Evolutionary conservation across 352 stramenopile species (phyloP), one percentile per base, ranked within the genome.

Genomic region (Plasmopara muralis): DNA sequence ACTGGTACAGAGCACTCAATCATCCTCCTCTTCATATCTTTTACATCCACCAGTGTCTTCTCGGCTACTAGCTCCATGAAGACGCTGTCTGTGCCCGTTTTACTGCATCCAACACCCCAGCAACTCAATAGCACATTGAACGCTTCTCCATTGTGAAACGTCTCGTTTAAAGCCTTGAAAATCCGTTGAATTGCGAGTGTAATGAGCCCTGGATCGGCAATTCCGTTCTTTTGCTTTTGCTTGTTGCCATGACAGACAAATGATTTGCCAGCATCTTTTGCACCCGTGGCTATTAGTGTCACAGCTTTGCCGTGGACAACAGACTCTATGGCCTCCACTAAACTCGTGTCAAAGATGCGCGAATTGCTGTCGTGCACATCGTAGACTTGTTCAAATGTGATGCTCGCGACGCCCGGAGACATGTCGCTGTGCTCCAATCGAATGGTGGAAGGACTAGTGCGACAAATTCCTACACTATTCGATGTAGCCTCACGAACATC

Each of bases 401-500:
- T 87, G 46, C 69, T 88, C 29, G 81, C 75, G 33, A 89, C 77
- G 13, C 78, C 76, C 0, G 78, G 77, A 31, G 76, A 88, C 72
- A 89, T 80, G 15, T 77, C 72, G 52, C 78, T 87, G 68, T 88
- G 72, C 60, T 92, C 78, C 20, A 92, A 43, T 0, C 79, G 76
- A 43, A 89, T 72, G 40, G 67, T 82, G 14, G 71, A 80, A 29
- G 73, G 50, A 50, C 77, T 85, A 5, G 74, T 85, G 37, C 73
- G 68, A 34, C 70, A 67, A 16, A 91, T 66, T n/a, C 75, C 77
- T 2, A 34, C 47, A 31, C 49, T 20, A 12, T 9, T 12, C 34
- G 47, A 37, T 1, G 13, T 0, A 5, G 31, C 31, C 1, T 35
- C 31, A n/a, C 25, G 16, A 18, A 48, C 18, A 5, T 46, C 56